A percentile compares a stretch with the other conserved stretches of the same genome.
These are phyloP conservation scores for Dalbergia cultrata DNA, from an alignment of 306 rosid genomes.

Conservation along the genomic window DNA sequence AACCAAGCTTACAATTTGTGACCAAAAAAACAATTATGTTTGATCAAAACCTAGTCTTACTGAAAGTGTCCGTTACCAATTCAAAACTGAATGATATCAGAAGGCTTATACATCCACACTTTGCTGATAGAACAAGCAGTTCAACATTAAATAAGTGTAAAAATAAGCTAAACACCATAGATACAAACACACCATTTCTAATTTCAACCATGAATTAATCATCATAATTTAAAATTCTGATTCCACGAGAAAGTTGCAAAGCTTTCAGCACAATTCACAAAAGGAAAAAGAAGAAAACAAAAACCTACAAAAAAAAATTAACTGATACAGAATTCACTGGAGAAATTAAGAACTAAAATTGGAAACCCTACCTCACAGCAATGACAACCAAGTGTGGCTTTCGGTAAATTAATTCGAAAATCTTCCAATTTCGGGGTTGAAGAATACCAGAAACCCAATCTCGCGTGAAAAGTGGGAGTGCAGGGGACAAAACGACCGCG, in stretches of 20 bases:
- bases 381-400: not conserved
- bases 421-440: not conserved
- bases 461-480: conserved; percentile 1
- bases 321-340: not conserved
- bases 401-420: not conserved
- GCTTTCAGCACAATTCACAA: not conserved
- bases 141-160: not conserved
- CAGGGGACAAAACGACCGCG: conserved; percentile 38
- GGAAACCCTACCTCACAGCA: conserved; percentile 47
- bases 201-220: conserved; percentile 3
- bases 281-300: no score
- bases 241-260: not conserved
- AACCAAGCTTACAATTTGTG: not conserved
- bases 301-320: conserved; percentile 1
- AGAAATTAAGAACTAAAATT: not conserved
- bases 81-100: not conserved
- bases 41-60: conserved; percentile 6
- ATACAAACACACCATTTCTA: not conserved
- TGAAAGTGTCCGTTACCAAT: not conserved
- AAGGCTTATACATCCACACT: not conserved
- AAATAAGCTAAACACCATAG: not conserved
- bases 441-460: not conserved
- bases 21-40: not conserved
- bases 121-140: not conserved
- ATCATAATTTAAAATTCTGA: not conserved